phyloP scores from a whole-genome alignment of 306 rosid species.

The Gillenia trifoliata region DNA sequence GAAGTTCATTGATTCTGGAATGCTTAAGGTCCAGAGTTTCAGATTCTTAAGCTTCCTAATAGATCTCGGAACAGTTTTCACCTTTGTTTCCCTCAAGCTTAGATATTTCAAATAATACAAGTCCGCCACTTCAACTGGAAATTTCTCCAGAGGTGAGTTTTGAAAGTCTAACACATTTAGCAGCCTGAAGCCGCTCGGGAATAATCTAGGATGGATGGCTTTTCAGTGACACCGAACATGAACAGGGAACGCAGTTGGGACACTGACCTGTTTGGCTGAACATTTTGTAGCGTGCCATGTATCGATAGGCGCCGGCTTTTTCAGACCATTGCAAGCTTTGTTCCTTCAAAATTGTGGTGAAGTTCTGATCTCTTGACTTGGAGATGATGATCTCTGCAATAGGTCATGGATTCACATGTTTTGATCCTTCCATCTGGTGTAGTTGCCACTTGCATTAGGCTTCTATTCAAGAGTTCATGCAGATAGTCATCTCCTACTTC shows the following conservation, averaged over 20 bases:
- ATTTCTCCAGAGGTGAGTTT: conserved; percentile 8
- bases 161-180: conserved; percentile 34
- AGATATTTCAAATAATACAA: conserved; percentile 24
- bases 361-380: conserved; percentile 59
- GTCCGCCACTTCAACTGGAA: conserved; percentile 25
- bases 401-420: conserved; percentile 47
- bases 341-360: conserved; percentile 42
- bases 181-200: conserved; percentile 24
- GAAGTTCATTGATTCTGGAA: conserved; percentile 30
- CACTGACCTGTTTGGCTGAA: conserved; percentile 45
- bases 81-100: conserved; percentile 33
- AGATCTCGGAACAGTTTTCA: conserved; percentile 19
- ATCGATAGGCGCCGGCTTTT: conserved; percentile 53
- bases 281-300: conserved; percentile 32
- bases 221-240: conserved; percentile 38
- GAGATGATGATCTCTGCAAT: conserved; percentile 48
- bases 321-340: conserved; percentile 38
- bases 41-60: conserved; percentile 36
- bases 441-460: conserved; percentile 42
- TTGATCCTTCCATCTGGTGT: conserved; percentile 29
- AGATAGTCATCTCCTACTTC: conserved; percentile 56
- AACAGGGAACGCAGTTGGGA: conserved; percentile 61
- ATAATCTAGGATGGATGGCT: conserved; percentile 9
- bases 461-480: conserved; percentile 55
- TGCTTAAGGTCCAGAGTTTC: conserved; percentile 40